phyloP scores from a whole-genome alignment of 2,329 filamentous ascomycete species.

The Botrytis cinerea region DNA sequence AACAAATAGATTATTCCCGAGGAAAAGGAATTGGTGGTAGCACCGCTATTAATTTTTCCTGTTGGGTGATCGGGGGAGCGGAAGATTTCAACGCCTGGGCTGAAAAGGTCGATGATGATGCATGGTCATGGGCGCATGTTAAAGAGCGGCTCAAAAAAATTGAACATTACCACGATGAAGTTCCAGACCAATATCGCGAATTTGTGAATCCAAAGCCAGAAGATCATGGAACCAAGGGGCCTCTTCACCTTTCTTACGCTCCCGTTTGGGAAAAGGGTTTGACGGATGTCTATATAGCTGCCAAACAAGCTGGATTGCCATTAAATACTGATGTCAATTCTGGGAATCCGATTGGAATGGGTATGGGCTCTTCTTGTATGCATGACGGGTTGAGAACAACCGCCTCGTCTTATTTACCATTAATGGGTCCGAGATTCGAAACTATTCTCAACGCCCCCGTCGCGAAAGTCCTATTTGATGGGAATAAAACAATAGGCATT shows the following conservation, averaged over 20 bases:
- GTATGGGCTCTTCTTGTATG: constrained; percentile 52
- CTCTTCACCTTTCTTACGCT: constrained; percentile 52
- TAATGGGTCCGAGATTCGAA: constrained; percentile 52
- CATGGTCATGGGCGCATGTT: constrained; percentile 57
- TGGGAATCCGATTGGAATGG: constrained; percentile 59
- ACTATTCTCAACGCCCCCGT: constrained; percentile 53
- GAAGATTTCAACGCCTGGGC: constrained; percentile 67
- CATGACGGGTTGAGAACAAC: constrained; percentile 52
- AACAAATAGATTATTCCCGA: constrained; percentile 40
- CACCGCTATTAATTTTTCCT: constrained; percentile 46
- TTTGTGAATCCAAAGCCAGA: constrained; percentile 50
- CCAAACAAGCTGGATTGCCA: constrained; percentile 51
- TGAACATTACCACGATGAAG: constrained; percentile 53
- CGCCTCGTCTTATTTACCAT: constrained; percentile 51
- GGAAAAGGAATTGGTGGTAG: constrained; percentile 45
- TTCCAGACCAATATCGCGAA: constrained; percentile 44
- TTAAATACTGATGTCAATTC: constrained; percentile 59
- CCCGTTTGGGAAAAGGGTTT: constrained; percentile 53
- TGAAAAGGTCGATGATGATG: constrained; percentile 54
- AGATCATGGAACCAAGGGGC: constrained; percentile 54
- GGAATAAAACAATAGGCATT: constrained; percentile 43
- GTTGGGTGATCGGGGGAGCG: constrained; percentile 55
- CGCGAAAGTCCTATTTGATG: constrained; percentile 45
- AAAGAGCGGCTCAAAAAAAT: constrained; percentile 53
- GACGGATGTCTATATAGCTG: constrained; percentile 48